Evolutionary conservation across 257 asterid species (phyloP).

Genomic region (Avicennia marina): DNA sequence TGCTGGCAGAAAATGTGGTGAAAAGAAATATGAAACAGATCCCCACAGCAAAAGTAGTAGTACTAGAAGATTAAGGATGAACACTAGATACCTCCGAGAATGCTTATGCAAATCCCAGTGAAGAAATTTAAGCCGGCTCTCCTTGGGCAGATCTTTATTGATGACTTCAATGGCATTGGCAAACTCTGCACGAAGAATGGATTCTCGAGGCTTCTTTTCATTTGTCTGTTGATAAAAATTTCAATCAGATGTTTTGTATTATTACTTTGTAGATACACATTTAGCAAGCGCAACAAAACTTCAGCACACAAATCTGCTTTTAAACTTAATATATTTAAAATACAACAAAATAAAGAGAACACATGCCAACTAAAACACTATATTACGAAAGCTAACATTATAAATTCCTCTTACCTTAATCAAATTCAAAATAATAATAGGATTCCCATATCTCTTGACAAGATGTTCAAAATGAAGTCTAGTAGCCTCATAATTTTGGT

Average conservation of each 20-base stretch:
- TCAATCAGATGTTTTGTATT: slow-evolving; percentile 14
- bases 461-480: slow-evolving; percentile 77
- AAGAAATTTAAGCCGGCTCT: slow-evolving; percentile 58
- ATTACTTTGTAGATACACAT: slow-evolving; percentile 1
- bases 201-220: slow-evolving; percentile 78
- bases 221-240: slow-evolving; percentile 42
- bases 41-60: too few relatives aligned
- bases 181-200: slow-evolving; percentile 71
- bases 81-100: slow-evolving; percentile 52
- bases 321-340: background rate
- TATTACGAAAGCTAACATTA: background rate
- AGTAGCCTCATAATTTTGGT: slow-evolving; percentile 66
- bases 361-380: background rate
- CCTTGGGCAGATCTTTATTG: slow-evolving; percentile 56
- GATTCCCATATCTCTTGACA: slow-evolving; percentile 68
- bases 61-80: slow-evolving; percentile 9
- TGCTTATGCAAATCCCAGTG: slow-evolving; percentile 78
- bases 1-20: slow-evolving; percentile 34
- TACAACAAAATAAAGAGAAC: background rate
- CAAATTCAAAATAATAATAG: slow-evolving; percentile 71
- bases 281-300: background rate
- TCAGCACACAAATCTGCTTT: background rate
- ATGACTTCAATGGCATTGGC: slow-evolving; percentile 67
- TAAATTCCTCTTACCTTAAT: slow-evolving; percentile 51
- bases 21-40: slow-evolving; percentile 16